Evolutionary conservation across 1,139 yeast genomes (phyloP).

Genomic region (Chernovozyma aurita): DNA sequence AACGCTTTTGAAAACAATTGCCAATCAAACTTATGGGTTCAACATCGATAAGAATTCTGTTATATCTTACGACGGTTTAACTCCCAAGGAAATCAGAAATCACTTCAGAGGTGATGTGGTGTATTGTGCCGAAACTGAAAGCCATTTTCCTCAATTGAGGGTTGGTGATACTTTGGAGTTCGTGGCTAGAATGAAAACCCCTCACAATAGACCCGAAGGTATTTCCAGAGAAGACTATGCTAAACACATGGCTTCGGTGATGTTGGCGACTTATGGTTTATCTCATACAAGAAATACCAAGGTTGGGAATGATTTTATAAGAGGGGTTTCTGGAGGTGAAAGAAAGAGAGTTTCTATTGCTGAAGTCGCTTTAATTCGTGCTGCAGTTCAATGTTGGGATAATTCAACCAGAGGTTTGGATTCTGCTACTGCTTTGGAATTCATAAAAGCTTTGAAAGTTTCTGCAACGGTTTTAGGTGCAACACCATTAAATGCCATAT

Average conservation of each 20-base stretch:
- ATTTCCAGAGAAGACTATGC: constrained; percentile 37
- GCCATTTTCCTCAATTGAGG: constrained; percentile 50
- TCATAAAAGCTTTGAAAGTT: constrained; percentile 61
- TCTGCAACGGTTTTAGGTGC: constrained; percentile 54
- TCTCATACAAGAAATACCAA: constrained; percentile 29
- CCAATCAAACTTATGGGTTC: constrained; percentile 34
- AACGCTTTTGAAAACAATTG: constrained; percentile 30
- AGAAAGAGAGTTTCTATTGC: constrained; percentile 43
- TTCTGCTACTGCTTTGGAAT: constrained; percentile 65
- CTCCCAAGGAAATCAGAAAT: constrained; percentile 43
- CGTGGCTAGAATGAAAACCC: constrained; percentile 39
- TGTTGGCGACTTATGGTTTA: constrained; percentile 40
- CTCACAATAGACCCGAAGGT: constrained; percentile 32
- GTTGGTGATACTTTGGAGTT: constrained; percentile 49
- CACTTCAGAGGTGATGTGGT: constrained; percentile 46
- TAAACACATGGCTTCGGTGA: constrained; percentile 37
- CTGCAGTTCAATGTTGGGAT: constrained; percentile 53
- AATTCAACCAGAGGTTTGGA: constrained; percentile 61
- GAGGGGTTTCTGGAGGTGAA: constrained; percentile 44
- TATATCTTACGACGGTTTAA: constrained; percentile 45
- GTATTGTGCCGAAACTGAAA: constrained; percentile 50
- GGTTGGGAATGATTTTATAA: constrained; percentile 33
- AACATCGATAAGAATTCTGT: constrained; percentile 23
- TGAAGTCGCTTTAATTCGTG: constrained; percentile 33
- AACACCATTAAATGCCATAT: constrained; percentile 73